Evolutionary conservation across 164 flowering plant genomes (phyloP).

Genomic region (Annona squamosa): DNA sequence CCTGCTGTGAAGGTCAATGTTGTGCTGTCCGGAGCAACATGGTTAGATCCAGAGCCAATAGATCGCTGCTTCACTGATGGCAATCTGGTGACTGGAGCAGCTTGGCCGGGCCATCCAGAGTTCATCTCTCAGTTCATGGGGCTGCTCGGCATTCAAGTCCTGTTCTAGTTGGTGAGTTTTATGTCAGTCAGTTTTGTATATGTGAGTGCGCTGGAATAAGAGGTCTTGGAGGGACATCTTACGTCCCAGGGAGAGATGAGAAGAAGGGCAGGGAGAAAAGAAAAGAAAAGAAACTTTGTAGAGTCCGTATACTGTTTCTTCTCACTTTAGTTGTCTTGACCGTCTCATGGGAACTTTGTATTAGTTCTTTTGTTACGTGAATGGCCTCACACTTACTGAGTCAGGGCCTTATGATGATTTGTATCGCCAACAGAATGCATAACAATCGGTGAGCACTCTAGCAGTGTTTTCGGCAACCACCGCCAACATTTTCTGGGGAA

Average conservation of each 20-base stretch:
- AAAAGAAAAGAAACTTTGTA: background rate
- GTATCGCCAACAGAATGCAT: too few relatives aligned
- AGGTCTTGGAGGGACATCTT: background rate
- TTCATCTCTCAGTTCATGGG: constrained; percentile 79
- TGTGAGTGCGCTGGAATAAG: background rate
- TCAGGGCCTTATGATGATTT: too few relatives aligned
- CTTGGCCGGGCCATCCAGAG: constrained; percentile 97
- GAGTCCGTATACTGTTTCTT: background rate
- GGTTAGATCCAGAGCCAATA: constrained; percentile 93
- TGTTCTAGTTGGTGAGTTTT: constrained; percentile 31
- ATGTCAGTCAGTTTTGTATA: background rate
- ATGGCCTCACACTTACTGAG: too few relatives aligned
- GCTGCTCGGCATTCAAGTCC: constrained; percentile 58
- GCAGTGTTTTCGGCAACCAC: too few relatives aligned
- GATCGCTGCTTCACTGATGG: constrained; percentile 89
- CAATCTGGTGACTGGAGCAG: constrained; percentile 96
- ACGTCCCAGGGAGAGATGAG: background rate
- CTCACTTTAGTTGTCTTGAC: background rate
- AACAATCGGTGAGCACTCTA: too few relatives aligned
- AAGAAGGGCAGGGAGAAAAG: too few relatives aligned
- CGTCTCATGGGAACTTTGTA: too few relatives aligned
- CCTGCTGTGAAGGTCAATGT: constrained; percentile 97
- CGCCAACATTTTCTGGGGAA: too few relatives aligned
- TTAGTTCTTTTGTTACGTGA: too few relatives aligned
- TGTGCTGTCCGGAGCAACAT: constrained; percentile 66